phyloP scores from a whole-genome alignment of 2,329 filamentous ascomycete genomes.

The Monosporascus sp. region DNA sequence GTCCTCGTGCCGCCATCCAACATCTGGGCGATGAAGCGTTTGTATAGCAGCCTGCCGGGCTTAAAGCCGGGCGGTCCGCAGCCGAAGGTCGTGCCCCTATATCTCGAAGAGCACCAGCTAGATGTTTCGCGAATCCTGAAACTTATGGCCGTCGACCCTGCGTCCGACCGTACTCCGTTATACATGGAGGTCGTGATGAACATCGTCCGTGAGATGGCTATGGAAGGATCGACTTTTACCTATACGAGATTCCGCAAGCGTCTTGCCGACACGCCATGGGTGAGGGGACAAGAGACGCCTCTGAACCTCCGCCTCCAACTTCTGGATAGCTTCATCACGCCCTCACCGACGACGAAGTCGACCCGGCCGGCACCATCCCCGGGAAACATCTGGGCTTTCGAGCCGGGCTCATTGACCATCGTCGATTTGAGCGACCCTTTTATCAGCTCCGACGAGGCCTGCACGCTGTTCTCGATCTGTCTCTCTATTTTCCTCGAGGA shows the following conservation, averaged over 20 bases:
- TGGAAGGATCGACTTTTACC: constrained; percentile 29
- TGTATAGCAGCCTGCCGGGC: constrained; percentile 34
- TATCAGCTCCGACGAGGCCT: constrained; percentile 45
- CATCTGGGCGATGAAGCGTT: constrained; percentile 30
- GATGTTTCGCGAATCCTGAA: constrained; percentile 44
- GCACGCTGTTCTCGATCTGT: constrained; percentile 50
- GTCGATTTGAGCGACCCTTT: constrained; percentile 53
- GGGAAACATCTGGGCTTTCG: constrained; percentile 18
- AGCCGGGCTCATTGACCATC: constrained; percentile 46
- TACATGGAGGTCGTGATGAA: constrained; percentile 37
- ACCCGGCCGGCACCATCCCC: constrained; percentile 5
- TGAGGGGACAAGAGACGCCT: constrained; percentile 31
- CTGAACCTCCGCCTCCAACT: constrained; percentile 42
- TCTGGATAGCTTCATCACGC: constrained; percentile 45
- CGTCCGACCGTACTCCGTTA: constrained; percentile 32
- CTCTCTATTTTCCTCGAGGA: constrained; percentile 43
- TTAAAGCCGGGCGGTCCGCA: constrained; percentile 10
- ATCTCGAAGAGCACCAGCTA: constrained; percentile 39
- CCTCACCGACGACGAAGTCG: constrained; percentile 5
- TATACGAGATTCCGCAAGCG: constrained; percentile 35
- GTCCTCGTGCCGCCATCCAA: constrained; percentile 44
- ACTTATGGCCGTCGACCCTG: constrained; percentile 43
- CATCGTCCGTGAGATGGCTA: constrained; percentile 44
- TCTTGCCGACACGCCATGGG: constrained; percentile 26
- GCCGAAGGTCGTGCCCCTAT: constrained; percentile 37